Percentiles rank a stretch among this genome's conserved stretches.
phyloP scores from a whole-genome alignment of 768 basidiomycete species.

The Termitomyces sp. region DNA sequence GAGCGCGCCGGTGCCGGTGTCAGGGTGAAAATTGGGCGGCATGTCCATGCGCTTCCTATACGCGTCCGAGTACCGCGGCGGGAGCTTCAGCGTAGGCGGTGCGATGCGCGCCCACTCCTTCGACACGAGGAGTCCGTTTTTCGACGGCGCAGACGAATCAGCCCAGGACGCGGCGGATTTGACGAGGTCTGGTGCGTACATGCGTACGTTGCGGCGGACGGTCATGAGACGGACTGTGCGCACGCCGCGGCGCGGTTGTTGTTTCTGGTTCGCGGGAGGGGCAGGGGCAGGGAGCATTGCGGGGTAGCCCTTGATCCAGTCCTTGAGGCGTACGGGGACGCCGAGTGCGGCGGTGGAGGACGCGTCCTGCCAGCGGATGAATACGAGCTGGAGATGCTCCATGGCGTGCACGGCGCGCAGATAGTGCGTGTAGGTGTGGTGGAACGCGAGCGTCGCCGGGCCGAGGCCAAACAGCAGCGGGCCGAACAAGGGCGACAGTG shows the following conservation, averaged over 20 bases:
- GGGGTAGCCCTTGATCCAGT: constrained; percentile 91
- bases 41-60: constrained; percentile 78
- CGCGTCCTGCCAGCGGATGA: constrained; percentile 75
- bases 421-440: constrained; percentile 54
- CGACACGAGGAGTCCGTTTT: constrained; percentile 48
- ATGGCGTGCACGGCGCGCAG: constrained; percentile 81
- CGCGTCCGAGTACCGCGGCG: constrained; percentile 67
- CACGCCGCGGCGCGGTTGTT: constrained; percentile 70
- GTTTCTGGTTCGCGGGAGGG: constrained; percentile 28
- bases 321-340: constrained; percentile 81
- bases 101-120: constrained; percentile 79
- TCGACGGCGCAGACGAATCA: constrained; percentile 21
- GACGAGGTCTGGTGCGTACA: constrained; percentile 85
- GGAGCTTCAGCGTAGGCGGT: constrained; percentile 51
- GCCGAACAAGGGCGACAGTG: constrained; percentile 85
- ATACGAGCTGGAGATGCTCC: constrained; percentile 90
- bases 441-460: constrained; percentile 42
- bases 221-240: constrained; percentile 73
- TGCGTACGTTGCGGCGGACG: constrained; percentile 76
- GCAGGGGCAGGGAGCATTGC: constrained; percentile 51
- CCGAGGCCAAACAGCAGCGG: constrained; percentile 85
- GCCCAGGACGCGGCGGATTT: constrained; percentile 52
- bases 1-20: constrained; percentile 28
- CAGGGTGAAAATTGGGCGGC: constrained; percentile 55
- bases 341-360: constrained; percentile 56